Evolutionary conservation across 139 green algal species (phyloP).

Genomic region (Chlorella sp.): DNA sequence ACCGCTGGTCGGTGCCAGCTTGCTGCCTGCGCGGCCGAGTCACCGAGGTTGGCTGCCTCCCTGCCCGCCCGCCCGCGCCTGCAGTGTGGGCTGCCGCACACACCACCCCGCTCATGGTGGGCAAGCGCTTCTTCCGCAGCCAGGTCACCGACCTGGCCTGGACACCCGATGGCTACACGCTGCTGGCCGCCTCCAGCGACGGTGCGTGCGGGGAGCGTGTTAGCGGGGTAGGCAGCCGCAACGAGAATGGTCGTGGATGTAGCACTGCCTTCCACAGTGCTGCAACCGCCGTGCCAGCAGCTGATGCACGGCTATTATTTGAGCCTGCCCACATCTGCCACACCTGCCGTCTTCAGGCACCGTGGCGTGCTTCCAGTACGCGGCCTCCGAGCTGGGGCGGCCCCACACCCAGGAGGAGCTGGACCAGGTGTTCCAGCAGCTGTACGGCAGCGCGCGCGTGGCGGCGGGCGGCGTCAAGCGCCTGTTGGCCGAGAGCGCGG

Average conservation of each 20-base stretch:
- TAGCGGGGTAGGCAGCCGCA: too few relatives aligned
- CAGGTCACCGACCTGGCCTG: constrained; percentile 84
- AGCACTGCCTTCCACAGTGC: too few relatives aligned
- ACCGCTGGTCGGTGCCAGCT: background rate
- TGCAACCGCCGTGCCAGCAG: too few relatives aligned
- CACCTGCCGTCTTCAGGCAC: constrained; percentile 59
- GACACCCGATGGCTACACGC: constrained; percentile 78
- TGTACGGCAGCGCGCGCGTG: constrained; percentile 61
- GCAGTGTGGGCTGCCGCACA: constrained; percentile 39
- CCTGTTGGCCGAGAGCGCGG: constrained; percentile 51
- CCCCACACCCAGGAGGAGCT: constrained; percentile 56
- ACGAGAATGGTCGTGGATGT: too few relatives aligned
- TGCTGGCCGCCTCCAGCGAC: constrained; percentile 80
- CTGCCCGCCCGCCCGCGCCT: too few relatives aligned
- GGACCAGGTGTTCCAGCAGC: constrained; percentile 47
- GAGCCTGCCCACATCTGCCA: too few relatives aligned
- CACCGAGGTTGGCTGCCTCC: background rate
- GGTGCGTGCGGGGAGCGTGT: constrained; percentile 31
- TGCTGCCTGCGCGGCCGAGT: too few relatives aligned
- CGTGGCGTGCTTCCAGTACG: constrained; percentile 65
- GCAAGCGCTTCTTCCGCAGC: constrained; percentile 49
- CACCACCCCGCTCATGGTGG: constrained; percentile 30
- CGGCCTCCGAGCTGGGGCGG: constrained; percentile 62
- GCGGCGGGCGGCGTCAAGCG: constrained; percentile 6
- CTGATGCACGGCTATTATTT: too few relatives aligned